Conservation (phyloP, 257 asterid species). For the Forsythia viridissima region DNA sequence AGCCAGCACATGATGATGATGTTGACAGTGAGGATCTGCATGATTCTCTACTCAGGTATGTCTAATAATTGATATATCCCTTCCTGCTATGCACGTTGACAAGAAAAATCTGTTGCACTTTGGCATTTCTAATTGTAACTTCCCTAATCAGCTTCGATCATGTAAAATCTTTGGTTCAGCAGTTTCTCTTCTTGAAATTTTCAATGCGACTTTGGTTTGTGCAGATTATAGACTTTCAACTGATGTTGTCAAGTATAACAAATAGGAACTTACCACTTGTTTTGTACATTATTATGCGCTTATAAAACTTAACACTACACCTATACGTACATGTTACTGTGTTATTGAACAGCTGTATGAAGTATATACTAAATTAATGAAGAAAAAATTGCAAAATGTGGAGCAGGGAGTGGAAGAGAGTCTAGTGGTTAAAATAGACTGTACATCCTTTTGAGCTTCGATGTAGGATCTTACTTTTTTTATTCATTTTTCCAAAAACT, state of each 20-base stretch:
- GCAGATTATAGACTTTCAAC: not conserved
- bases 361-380: not conserved
- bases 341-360: not conserved
- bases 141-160: not conserved
- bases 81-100: not conserved
- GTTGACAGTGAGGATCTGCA: constrained; percentile 37
- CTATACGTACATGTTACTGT: not conserved
- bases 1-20: constrained; percentile 36
- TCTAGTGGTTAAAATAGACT: not conserved
- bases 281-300: not conserved
- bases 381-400: not conserved
- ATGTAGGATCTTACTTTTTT: not conserved
- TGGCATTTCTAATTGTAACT: not conserved
- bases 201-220: not conserved
- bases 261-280: not conserved
- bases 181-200: not conserved
- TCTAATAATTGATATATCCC: not conserved
- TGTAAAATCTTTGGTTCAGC: not conserved
- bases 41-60: constrained; percentile 40
- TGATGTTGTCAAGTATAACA: not conserved
- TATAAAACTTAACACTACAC: not conserved
- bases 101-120: not conserved
- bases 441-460: not conserved
- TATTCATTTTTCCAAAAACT: not conserved
- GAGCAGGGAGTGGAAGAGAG: not conserved